Evolutionary conservation across 768 basidiomycete species (phyloP).

Genomic region (Suillus plorans): DNA sequence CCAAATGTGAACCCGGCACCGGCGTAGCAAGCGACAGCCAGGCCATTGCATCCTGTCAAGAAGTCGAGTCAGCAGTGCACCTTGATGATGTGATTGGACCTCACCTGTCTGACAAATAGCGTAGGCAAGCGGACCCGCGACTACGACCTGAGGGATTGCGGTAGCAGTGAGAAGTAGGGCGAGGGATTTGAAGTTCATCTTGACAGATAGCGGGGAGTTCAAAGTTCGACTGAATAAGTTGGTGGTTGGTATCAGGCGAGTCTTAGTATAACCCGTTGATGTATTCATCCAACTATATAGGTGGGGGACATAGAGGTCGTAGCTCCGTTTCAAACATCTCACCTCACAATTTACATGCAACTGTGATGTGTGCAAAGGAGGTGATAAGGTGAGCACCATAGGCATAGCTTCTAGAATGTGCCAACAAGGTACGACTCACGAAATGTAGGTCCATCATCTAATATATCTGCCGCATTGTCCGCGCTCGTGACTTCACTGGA

Average conservation of each 20-base stretch:
- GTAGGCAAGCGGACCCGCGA: slow-evolving; percentile 23
- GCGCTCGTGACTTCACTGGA: neutral
- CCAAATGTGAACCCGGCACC: slow-evolving; percentile 28
- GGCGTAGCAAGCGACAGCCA: slow-evolving; percentile 22
- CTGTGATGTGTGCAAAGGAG: too few relatives aligned
- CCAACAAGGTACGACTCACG: too few relatives aligned
- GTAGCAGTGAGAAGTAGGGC: slow-evolving; percentile 16
- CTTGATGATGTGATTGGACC: neutral
- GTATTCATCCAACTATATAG: neutral
- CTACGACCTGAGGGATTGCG: slow-evolving; percentile 4
- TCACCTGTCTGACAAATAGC: slow-evolving; percentile 26
- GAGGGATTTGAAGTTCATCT: slow-evolving; percentile 27
- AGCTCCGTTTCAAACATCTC: neutral
- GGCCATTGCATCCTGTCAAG: slow-evolving; percentile 23
- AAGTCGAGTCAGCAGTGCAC: neutral
- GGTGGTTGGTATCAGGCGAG: neutral
- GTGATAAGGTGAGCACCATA: too few relatives aligned
- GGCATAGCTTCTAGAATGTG: too few relatives aligned
- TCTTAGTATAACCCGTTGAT: neutral
- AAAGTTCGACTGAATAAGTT: neutral
- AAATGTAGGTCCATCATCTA: too few relatives aligned
- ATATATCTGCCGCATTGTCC: neutral
- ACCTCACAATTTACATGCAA: neutral
- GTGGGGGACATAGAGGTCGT: neutral
- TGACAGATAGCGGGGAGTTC: neutral